phyloP scores from a whole-genome alignment of 768 basidiomycete genomes.

The Megacollybia marginata region DNA sequence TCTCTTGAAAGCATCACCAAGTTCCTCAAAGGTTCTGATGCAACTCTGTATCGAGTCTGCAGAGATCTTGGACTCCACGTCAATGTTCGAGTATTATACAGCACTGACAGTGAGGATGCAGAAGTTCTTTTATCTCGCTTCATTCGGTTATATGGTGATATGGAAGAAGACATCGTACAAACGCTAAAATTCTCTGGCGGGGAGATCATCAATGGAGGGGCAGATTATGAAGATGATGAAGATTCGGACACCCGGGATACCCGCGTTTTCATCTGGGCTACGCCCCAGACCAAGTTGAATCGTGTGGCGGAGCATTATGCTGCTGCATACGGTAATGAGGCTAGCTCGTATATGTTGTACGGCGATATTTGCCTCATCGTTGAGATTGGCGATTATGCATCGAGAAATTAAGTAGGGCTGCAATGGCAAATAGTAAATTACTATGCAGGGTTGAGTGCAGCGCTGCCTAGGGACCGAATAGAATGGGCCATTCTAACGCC shows the following conservation, averaged over 20 bases:
- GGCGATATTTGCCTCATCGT: background rate
- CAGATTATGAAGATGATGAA: background rate
- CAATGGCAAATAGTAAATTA: too few relatives aligned
- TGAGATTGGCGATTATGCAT: background rate
- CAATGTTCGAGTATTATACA: background rate
- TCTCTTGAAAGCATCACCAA: constrained; percentile 8
- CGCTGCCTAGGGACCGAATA: constrained; percentile 76
- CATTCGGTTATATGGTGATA: background rate
- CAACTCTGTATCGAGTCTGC: background rate
- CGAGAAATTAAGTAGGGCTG: too few relatives aligned
- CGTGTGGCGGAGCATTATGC: background rate
- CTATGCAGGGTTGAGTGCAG: constrained; percentile 66
- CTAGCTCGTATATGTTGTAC: background rate
- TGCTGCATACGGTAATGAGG: background rate
- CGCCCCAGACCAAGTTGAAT: background rate
- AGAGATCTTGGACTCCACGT: background rate
- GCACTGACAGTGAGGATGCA: background rate
- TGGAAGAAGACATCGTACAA: background rate
- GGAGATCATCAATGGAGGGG: background rate
- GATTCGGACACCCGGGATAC: background rate
- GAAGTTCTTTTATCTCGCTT: background rate
- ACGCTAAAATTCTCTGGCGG: background rate
- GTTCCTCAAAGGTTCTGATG: background rate
- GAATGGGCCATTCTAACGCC: constrained; percentile 84
- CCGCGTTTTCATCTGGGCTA: background rate